Evolutionary conservation across 139 green algal genomes (phyloP).

Genomic region (Chlamydomonas sp.): DNA sequence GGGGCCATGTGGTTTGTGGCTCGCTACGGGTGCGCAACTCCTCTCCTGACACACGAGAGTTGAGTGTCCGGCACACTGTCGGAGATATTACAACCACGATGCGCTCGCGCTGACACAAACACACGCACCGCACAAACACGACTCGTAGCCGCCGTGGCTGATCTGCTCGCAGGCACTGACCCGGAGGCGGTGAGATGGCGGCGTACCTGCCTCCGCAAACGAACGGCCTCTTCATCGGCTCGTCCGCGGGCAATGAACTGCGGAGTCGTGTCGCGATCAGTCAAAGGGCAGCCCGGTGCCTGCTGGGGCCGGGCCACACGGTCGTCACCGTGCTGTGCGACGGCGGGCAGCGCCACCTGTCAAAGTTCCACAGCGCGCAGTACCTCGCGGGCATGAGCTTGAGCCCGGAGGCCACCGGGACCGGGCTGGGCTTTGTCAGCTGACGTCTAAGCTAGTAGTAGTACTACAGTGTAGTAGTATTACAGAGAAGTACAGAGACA

Average conservation of each 20-base stretch:
- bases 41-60: too few species aligned
- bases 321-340: slow-evolving; percentile 92
- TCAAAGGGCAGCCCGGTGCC: slow-evolving; percentile 62
- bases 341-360: slow-evolving; percentile 75
- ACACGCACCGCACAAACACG: background rate
- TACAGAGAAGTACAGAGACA: too few species aligned
- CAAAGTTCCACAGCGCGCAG: slow-evolving; percentile 76
- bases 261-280: slow-evolving; percentile 80
- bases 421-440: too few species aligned
- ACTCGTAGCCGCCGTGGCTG: too few species aligned
- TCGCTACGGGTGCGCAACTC: too few species aligned
- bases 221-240: slow-evolving; percentile 89
- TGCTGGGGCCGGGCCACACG: slow-evolving; percentile 71
- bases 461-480: too few species aligned
- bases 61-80: too few species aligned
- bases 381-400: too few species aligned
- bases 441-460: too few species aligned
- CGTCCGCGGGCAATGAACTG: slow-evolving; percentile 80
- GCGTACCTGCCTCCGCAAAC: slow-evolving; percentile 73
- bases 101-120: too few species aligned
- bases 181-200: slow-evolving; percentile 78
- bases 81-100: background rate
- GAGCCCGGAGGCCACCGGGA: too few species aligned
- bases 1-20: background rate
- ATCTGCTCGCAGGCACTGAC: slow-evolving; percentile 54